phyloP scores from a whole-genome alignment of 352 stramenopile species.

The Aphanomyces astaci region DNA sequence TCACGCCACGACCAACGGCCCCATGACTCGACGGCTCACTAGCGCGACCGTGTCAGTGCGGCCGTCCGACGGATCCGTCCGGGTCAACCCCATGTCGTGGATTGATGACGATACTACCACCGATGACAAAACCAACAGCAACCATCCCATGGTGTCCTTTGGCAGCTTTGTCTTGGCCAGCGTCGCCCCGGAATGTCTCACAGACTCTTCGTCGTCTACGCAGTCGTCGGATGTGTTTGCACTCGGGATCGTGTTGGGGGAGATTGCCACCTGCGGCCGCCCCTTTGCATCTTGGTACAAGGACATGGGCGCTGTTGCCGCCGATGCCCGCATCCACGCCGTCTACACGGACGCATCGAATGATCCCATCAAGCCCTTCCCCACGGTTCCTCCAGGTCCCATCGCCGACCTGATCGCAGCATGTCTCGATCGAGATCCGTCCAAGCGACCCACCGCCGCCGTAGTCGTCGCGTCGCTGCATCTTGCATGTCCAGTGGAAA shows the following conservation, averaged over 20 bases:
- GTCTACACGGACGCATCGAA: background rate
- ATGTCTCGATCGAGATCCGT: slow-evolving; percentile 5
- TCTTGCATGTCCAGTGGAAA: background rate
- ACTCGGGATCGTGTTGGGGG: slow-evolving; percentile 11
- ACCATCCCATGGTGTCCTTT: background rate
- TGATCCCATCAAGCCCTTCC: background rate
- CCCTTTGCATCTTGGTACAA: background rate
- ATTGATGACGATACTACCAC: background rate
- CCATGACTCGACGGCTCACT: background rate
- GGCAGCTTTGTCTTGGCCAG: background rate
- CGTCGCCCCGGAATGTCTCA: background rate
- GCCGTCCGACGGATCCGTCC: background rate
- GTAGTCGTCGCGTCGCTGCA: background rate
- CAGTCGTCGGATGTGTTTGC: background rate
- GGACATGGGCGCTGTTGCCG: background rate
- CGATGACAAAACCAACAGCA: background rate
- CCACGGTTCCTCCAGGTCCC: background rate
- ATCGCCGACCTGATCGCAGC: background rate
- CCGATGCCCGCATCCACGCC: slow-evolving; percentile 13
- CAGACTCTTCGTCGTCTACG: background rate
- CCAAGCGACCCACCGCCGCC: background rate
- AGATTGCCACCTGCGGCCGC: background rate
- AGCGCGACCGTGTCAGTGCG: background rate
- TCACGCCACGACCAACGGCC: background rate
- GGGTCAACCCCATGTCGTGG: background rate